Evolutionary conservation across 257 asterid species (phyloP).

Genomic region (Leonotis leonurus): DNA sequence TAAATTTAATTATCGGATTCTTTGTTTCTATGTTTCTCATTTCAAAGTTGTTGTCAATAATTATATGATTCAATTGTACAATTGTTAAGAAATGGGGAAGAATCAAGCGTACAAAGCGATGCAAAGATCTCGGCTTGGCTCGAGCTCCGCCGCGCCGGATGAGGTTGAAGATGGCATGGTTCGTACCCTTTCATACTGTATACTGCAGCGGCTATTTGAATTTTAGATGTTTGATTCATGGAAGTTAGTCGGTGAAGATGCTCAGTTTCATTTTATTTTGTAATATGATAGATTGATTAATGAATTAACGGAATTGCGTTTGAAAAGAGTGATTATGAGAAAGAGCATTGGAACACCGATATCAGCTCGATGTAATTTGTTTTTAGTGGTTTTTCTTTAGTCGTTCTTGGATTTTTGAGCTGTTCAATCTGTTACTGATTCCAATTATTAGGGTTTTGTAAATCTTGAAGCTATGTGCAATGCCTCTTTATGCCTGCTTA

Average conservation of each 20-base stretch:
- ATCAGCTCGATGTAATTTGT: not conserved
- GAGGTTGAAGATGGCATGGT: constrained; percentile 89
- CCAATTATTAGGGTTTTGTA: not conserved
- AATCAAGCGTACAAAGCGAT: constrained; percentile 83
- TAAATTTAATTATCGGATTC: not conserved
- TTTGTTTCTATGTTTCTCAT: not conserved
- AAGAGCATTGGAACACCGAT: not conserved
- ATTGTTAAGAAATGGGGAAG: constrained; percentile 47
- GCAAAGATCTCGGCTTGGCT: constrained; percentile 75
- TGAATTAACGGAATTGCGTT: not conserved
- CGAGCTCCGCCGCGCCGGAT: constrained; percentile 62
- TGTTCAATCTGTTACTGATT: not conserved
- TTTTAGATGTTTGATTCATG: not conserved
- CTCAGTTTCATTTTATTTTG: not conserved
- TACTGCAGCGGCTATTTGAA: not conserved
- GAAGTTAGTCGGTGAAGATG: not conserved
- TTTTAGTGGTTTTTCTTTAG: not conserved
- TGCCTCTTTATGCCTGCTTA: not conserved
- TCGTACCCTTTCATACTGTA: constrained; percentile 62
- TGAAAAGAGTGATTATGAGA: not conserved
- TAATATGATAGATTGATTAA: not conserved
- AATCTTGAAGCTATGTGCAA: not conserved
- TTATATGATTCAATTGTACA: not conserved
- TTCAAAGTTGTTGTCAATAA: not conserved
- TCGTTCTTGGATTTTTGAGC: not conserved